Conservation (phyloP, 2,329 filamentous ascomycete genomes). For the Trichoderma aggressivum region DNA sequence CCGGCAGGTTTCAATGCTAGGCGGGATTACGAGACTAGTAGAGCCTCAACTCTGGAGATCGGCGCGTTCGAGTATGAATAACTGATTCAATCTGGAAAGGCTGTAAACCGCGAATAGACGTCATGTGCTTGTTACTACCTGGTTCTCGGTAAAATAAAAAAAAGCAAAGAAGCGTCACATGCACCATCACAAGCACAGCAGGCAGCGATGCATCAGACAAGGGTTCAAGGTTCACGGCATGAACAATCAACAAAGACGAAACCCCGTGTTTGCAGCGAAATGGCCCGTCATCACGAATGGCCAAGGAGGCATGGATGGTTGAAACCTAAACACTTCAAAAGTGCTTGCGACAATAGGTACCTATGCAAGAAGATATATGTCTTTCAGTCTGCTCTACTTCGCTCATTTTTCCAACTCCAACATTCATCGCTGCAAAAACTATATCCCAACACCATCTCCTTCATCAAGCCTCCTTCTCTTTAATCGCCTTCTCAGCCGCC, state of each 20-base stretch:
- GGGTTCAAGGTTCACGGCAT: background rate
- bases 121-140: background rate
- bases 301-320: background rate
- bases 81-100: background rate
- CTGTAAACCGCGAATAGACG: background rate
- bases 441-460: background rate
- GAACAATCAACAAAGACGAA: background rate
- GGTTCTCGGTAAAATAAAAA: background rate
- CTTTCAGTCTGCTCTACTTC: background rate
- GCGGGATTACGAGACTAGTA: background rate
- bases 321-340: background rate
- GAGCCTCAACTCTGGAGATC: background rate
- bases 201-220: background rate
- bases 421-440: background rate
- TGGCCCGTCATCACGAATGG: accelerated
- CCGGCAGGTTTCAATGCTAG: background rate
- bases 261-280: no score
- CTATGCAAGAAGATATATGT: background rate
- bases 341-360: background rate
- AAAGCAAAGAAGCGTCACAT: background rate
- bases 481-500: background rate
- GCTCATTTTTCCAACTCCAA: background rate
- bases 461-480: background rate
- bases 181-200: background rate
- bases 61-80: background rate